These are phyloP conservation scores for Calonectria pteridis DNA, from an alignment of 2,329 filamentous ascomycete genomes.

Conservation along the genomic window DNA sequence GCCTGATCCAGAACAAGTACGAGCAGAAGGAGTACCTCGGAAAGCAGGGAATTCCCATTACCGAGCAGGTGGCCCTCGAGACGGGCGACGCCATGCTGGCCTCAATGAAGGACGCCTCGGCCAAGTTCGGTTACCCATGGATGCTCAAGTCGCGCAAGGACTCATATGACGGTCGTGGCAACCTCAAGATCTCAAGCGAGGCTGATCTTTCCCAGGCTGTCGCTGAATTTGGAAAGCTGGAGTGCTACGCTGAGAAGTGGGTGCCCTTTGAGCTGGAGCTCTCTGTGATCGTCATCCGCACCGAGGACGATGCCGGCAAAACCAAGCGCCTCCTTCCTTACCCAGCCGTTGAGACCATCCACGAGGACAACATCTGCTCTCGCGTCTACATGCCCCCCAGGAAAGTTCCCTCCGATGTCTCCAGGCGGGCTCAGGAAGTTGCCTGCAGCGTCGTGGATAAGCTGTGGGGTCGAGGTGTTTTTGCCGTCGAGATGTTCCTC, in stretches of 20 bases:
- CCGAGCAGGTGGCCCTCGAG: constrained; percentile 76
- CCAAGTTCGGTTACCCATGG: constrained; percentile 81
- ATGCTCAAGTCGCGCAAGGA: constrained; percentile 94
- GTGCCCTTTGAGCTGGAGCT: constrained; percentile 88
- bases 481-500: constrained; percentile 97
- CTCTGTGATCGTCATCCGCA: constrained; percentile 95
- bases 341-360: constrained; percentile 92
- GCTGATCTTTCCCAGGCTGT: constrained; percentile 72
- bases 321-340: constrained; percentile 74
- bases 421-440: constrained; percentile 77
- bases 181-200: constrained; percentile 62
- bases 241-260: constrained; percentile 92
- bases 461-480: constrained; percentile 91
- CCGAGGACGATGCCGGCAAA: constrained; percentile 73
- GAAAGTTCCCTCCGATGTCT: constrained; percentile 71
- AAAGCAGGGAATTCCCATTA: constrained; percentile 77
- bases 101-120: constrained; percentile 73
- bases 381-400: constrained; percentile 89
- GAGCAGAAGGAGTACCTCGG: constrained; percentile 86
- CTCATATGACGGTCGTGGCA: constrained; percentile 90
- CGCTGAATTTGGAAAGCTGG: constrained; percentile 75
- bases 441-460: constrained; percentile 83
- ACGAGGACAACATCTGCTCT: constrained; percentile 96
- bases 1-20: constrained; percentile 94
- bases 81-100: constrained; percentile 64